Percentiles rank a stretch among this genome's conserved stretches.
Evolutionary conservation across 2,329 filamentous ascomycete genomes (phyloP).

Genomic region (Neonectria faginata): DNA sequence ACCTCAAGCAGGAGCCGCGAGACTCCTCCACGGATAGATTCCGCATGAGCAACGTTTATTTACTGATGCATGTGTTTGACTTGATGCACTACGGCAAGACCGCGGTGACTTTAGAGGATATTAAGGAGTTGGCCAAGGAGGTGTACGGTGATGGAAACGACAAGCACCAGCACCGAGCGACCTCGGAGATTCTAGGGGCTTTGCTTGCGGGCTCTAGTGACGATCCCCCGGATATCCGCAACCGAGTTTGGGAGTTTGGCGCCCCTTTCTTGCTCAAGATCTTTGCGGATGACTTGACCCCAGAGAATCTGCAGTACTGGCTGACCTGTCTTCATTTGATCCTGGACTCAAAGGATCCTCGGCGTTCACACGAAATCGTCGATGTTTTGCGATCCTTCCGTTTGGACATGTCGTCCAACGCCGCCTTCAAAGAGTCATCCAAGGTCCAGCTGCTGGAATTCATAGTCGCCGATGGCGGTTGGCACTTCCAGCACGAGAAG

Average conservation of each 20-base stretch:
- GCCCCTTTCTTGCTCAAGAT: slow-evolving; percentile 89
- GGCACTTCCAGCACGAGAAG: slow-evolving; percentile 94
- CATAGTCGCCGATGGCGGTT: slow-evolving; percentile 86
- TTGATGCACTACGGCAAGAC: slow-evolving; percentile 86
- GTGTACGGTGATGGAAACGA: slow-evolving; percentile 94
- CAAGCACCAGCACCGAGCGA: slow-evolving; percentile 97
- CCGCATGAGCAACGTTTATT: slow-evolving; percentile 86
- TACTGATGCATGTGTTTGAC: slow-evolving; percentile 91
- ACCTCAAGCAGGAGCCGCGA: slow-evolving; percentile 94
- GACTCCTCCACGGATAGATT: slow-evolving; percentile 87
- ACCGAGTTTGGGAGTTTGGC: slow-evolving; percentile 86
- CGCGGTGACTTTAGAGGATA: slow-evolving; percentile 83
- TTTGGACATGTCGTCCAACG: slow-evolving; percentile 93
- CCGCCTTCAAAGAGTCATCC: slow-evolving; percentile 98
- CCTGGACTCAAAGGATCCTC: slow-evolving; percentile 88
- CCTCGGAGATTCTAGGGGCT: slow-evolving; percentile 91
- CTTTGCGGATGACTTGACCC: slow-evolving; percentile 91
- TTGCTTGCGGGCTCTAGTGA: slow-evolving; percentile 85
- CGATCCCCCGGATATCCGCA: slow-evolving; percentile 77
- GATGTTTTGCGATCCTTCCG: slow-evolving; percentile 86
- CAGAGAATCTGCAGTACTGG: slow-evolving; percentile 96
- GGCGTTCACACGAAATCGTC: slow-evolving; percentile 86
- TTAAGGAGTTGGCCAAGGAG: slow-evolving; percentile 81
- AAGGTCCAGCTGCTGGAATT: slow-evolving; percentile 94
- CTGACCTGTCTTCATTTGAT: slow-evolving; percentile 91